These are phyloP conservation scores for Malassezia sp. DNA, from an alignment of 1,284 basidiomycete genomes.

Conservation along the genomic window DNA sequence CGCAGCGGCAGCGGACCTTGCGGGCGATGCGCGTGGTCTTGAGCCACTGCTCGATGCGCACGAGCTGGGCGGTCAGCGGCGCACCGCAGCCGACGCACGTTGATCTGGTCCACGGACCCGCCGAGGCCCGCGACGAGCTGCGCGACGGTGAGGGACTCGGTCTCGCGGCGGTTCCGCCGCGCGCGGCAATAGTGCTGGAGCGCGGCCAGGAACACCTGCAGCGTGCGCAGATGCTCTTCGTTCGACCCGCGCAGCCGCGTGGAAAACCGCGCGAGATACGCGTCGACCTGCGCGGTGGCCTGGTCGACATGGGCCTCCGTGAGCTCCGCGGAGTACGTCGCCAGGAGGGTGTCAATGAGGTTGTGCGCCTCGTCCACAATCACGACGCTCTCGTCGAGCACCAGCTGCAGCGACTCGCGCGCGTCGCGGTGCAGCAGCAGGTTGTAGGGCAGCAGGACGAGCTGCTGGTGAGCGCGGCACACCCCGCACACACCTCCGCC, in stretches of 20 bases:
- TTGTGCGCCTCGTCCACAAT: slow-evolving; percentile 93
- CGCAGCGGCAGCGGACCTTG: slow-evolving; percentile 47
- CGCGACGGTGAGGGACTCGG: slow-evolving; percentile 57
- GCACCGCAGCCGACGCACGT: slow-evolving; percentile 52
- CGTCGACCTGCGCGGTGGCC: slow-evolving; percentile 65
- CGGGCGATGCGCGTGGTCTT: slow-evolving; percentile 67
- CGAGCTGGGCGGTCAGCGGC: slow-evolving; percentile 25
- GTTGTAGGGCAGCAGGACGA: slow-evolving; percentile 87
- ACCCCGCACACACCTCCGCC: too few relatives aligned
- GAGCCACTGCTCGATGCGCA: slow-evolving; percentile 69
- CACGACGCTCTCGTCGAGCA: slow-evolving; percentile 65
- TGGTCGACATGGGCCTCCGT: slow-evolving; percentile 55
- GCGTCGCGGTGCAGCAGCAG: slow-evolving; percentile 73
- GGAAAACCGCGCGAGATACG: slow-evolving; percentile 69
- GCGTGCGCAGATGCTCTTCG: slow-evolving; percentile 65
- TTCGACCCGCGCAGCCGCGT: slow-evolving; percentile 64
- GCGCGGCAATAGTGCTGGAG: slow-evolving; percentile 18
- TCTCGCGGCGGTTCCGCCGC: slow-evolving; percentile 15
- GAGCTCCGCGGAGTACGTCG: slow-evolving; percentile 66
- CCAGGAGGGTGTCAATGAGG: slow-evolving; percentile 62
- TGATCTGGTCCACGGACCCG: slow-evolving; percentile 59
- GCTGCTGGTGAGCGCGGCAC: too few relatives aligned
- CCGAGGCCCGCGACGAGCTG: slow-evolving; percentile 61
- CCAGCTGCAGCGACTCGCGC: slow-evolving; percentile 67
- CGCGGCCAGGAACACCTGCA: slow-evolving; percentile 46